Base-by-base conservation (phyloP, 345 rosid genomes). In the Hibiscus trionum region DNA sequence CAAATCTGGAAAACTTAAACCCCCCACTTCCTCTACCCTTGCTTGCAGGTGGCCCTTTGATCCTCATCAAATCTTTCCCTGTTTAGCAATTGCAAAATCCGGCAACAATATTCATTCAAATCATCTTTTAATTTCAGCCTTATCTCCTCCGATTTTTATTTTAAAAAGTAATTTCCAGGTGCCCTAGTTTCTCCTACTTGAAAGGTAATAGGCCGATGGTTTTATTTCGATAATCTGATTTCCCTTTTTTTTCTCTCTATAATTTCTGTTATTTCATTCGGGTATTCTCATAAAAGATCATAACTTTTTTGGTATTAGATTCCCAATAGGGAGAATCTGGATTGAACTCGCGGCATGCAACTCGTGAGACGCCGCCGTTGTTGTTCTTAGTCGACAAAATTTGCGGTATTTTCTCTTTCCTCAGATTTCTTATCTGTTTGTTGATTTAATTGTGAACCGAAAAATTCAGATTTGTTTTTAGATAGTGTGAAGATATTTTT, bases 131-230 rank as follows among this genome's bases (percentile, higher is more conserved):
- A 15, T 47, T 26, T 47, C 70, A 27, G 24, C 57, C 7, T 21
- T 26, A 8, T 47, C 16, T 47, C 33, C 3, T 19, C 15, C 2
- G 3, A 12, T 44, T 4, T 66, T 46, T 24, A 24, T 11, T 44
- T 66, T 14, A 24, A 4, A 9, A 6, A 56, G 12, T 47, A n/a
- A 68, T 50, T 68, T 10, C 27, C 26, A n/a, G 27, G n/a, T 29
- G 53, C 72, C 72, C 46, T 68, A 68, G 46, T 11, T 68, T 68
- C 71, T 53, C 60, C 44, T n/a, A 68, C 27, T 68, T 50, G 10
- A 31, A 68, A 68, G 60, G 60, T 68, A 31, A 68, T 50, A n/a
- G 52, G 37, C 3, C 46, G 60, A 57, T 52, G 46, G 14, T 52
- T 68, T 50, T 29, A 29, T 16, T 68, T 67, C 71, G 15, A 66